Evolutionary conservation across 176 grass and related monocot genomes (phyloP).

Genomic region (Eleusine coracana): DNA sequence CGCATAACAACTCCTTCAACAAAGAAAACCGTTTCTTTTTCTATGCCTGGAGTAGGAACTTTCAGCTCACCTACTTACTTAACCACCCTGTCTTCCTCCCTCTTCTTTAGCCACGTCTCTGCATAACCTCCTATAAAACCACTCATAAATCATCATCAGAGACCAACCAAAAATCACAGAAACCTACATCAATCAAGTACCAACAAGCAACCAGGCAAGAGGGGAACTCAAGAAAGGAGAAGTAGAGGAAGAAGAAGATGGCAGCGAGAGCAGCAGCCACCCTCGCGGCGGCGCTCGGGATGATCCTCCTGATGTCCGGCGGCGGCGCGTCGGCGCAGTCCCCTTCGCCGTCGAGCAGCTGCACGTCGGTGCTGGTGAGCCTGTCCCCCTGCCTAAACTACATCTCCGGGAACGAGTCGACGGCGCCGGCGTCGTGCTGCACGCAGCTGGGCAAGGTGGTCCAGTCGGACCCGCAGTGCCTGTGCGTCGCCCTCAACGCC

Average conservation of each 20-base stretch:
- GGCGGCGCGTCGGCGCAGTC: slow-evolving; percentile 56
- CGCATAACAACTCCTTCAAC: slow-evolving; percentile 7
- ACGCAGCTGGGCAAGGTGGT: slow-evolving; percentile 58
- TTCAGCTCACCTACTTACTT: slow-evolving; percentile 56
- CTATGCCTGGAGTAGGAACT: slow-evolving; percentile 40
- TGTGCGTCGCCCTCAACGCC: slow-evolving; percentile 62
- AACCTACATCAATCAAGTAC: not conserved
- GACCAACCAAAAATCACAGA: not conserved
- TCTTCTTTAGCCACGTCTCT: not conserved
- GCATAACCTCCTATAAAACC: slow-evolving; percentile 32
- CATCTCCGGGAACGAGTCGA: slow-evolving; percentile 69
- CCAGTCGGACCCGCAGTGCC: slow-evolving; percentile 67
- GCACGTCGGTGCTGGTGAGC: slow-evolving; percentile 59
- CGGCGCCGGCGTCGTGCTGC: slow-evolving; percentile 65
- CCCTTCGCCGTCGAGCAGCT: slow-evolving; percentile 32
- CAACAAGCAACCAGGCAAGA: not conserved
- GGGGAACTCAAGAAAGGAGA: not conserved
- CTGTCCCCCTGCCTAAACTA: slow-evolving; percentile 82
- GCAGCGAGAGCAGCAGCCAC: not conserved
- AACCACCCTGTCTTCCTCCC: not conserved
- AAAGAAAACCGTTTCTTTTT: slow-evolving; percentile 19
- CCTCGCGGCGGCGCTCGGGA: not conserved
- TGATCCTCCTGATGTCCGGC: not conserved
- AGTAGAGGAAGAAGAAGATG: not conserved
- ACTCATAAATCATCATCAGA: not conserved